These are phyloP conservation scores for Brassica incana DNA, from an alignment of 345 rosid genomes.

Conservation along the genomic window DNA sequence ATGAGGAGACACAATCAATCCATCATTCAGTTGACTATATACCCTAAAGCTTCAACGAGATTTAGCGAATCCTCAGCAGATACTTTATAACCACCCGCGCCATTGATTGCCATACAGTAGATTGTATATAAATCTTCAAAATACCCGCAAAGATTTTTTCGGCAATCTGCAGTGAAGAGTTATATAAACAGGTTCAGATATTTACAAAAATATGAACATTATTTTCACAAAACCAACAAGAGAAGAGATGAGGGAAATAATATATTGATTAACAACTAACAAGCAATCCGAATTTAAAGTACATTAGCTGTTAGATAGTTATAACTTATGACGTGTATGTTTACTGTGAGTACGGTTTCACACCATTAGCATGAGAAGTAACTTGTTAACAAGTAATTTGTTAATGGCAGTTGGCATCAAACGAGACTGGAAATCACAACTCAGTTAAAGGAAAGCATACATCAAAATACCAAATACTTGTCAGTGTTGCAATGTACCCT, in stretches of 20 bases:
- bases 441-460: slow-evolving; percentile 24
- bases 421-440: slow-evolving; percentile 9
- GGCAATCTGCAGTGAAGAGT: slow-evolving; percentile 67
- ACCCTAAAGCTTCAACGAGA: slow-evolving; percentile 97
- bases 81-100: slow-evolving; percentile 77
- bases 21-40: slow-evolving; percentile 23
- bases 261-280: slow-evolving; percentile 2
- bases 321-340: background rate
- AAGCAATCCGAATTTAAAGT: slow-evolving; percentile 21
- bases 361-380: slow-evolving; percentile 11
- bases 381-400: background rate
- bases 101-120: slow-evolving; percentile 76
- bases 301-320: slow-evolving; percentile 26
- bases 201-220: slow-evolving; percentile 13
- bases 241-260: no score
- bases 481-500: slow-evolving; percentile 39
- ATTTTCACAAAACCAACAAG: background rate
- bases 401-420: background rate
- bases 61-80: slow-evolving; percentile 90
- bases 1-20: slow-evolving; percentile 6
- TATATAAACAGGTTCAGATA: slow-evolving; percentile 5
- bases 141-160: slow-evolving; percentile 80
- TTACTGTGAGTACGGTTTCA: slow-evolving; percentile 16
- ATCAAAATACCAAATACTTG: slow-evolving; percentile 35
- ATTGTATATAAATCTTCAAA: slow-evolving; percentile 76